phyloP scores from a whole-genome alignment of 108 stramenopile species.

The Discostella pseudostelligera region DNA sequence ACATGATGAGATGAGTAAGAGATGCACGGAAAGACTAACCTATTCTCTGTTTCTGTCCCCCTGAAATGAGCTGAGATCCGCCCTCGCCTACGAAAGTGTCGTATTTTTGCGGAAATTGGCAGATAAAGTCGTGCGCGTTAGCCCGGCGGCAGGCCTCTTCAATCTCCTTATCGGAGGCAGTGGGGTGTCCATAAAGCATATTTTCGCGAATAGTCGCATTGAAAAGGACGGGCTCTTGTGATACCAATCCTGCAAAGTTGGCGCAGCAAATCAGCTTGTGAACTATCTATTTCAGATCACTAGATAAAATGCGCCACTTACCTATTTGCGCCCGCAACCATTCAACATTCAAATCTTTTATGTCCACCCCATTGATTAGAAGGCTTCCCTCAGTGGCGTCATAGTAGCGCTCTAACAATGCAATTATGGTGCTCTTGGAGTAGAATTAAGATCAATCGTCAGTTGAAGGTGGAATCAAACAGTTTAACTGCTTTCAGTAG shows the following conservation, averaged over 20 bases:
- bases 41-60: slow-evolving; percentile 56
- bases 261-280: not conserved
- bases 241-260: slow-evolving; percentile 20
- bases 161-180: slow-evolving; percentile 22
- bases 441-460: too few relatives aligned
- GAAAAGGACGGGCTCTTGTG: slow-evolving; percentile 70
- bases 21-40: slow-evolving; percentile 3
- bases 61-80: slow-evolving; percentile 51
- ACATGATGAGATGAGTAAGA: too few relatives aligned
- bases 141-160: slow-evolving; percentile 13
- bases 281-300: not conserved
- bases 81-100: slow-evolving; percentile 58
- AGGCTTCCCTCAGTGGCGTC: slow-evolving; percentile 46
- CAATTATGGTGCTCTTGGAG: slow-evolving; percentile 6
- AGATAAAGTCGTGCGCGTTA: slow-evolving; percentile 39
- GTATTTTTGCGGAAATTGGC: slow-evolving; percentile 43
- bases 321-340: slow-evolving; percentile 54
- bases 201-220: slow-evolving; percentile 58
- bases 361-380: slow-evolving; percentile 53
- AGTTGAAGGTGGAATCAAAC: not conserved
- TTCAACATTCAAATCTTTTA: slow-evolving; percentile 42
- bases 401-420: slow-evolving; percentile 10
- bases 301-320: too few relatives aligned
- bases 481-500: too few relatives aligned
- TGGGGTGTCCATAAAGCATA: slow-evolving; percentile 46